phyloP scores from a whole-genome alignment of 78 protist species.

The Dictyostelium capitatum region DNA sequence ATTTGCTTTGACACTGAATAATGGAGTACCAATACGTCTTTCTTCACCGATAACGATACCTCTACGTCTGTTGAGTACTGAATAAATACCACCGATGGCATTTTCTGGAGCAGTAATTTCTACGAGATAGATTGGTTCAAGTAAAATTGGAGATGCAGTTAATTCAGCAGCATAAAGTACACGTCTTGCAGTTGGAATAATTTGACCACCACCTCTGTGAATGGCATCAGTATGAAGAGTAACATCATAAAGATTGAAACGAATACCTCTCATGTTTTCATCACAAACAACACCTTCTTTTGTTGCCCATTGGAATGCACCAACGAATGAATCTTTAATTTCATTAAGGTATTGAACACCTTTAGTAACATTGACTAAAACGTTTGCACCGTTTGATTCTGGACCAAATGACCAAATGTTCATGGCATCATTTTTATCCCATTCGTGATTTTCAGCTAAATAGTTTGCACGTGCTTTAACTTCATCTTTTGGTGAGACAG shows the following conservation, averaged over 20 bases:
- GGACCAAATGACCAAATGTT: constrained; percentile 99
- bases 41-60: constrained; percentile 96
- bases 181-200: constrained; percentile 97
- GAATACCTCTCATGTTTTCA: constrained; percentile 97
- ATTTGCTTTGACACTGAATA: constrained; percentile 94
- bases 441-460: constrained; percentile 92
- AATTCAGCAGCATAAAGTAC: constrained; percentile 91
- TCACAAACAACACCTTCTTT: constrained; percentile 98
- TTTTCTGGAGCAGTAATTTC: constrained; percentile 95
- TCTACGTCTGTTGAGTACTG: constrained; percentile 93
- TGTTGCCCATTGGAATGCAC: constrained; percentile 98
- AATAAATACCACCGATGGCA: constrained; percentile 97
- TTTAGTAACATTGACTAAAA: constrained; percentile 94
- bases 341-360: constrained; percentile 97
- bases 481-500: constrained; percentile 72
- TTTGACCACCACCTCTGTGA: constrained; percentile 99
- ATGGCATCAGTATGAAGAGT: constrained; percentile 99
- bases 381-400: constrained; percentile 97
- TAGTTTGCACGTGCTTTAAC: constrained; percentile 90
- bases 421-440: constrained; percentile 94
- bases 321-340: constrained; percentile 97
- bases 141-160: constrained; percentile 93
- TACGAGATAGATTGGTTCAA: constrained; percentile 98
- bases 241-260: constrained; percentile 96
- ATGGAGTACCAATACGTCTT: constrained; percentile 93